A percentile compares a stretch with the other conserved stretches of the same genome.
These are phyloP conservation scores for Micractinium conductrix DNA, from an alignment of 139 green algal species.

Conservation along the genomic window DNA sequence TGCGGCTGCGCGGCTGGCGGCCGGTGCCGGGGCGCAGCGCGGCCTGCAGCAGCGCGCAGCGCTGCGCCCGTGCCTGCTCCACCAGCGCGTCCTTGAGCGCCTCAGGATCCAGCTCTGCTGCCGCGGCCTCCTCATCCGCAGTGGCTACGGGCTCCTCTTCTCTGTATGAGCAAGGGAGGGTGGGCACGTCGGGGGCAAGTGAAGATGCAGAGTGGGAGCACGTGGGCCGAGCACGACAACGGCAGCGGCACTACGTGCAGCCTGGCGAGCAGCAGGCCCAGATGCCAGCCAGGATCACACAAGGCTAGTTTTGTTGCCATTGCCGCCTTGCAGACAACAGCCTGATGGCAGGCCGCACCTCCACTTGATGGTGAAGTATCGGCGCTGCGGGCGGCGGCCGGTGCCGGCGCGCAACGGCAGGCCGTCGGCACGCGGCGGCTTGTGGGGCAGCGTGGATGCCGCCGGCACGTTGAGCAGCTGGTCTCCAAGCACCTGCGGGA, in stretches of 20 bases:
- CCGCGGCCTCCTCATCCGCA: neutral
- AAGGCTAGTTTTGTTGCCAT: too few species aligned
- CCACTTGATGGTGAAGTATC: slow-evolving; percentile 34
- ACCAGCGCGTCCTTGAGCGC: slow-evolving; percentile 44
- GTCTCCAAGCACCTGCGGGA: slow-evolving; percentile 6
- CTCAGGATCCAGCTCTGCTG: slow-evolving; percentile 29
- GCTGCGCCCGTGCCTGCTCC: slow-evolving; percentile 40
- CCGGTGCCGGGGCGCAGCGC: slow-evolving; percentile 12
- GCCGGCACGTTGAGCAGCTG: slow-evolving; percentile 11
- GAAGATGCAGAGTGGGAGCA: neutral
- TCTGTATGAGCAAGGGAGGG: too few species aligned
- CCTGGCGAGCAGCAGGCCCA: too few species aligned
- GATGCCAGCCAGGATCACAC: too few species aligned
- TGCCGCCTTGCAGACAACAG: too few species aligned
- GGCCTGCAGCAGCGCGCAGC: slow-evolving; percentile 6
- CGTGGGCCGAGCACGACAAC: too few species aligned
- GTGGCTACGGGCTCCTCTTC: neutral
- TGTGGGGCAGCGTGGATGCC: slow-evolving; percentile 3
- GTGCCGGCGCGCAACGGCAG: neutral
- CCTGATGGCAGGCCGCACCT: neutral
- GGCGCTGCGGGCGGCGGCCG: slow-evolving; percentile 16
- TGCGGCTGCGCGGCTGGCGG: slow-evolving; percentile 6
- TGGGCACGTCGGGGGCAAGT: neutral
- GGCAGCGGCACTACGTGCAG: too few species aligned
- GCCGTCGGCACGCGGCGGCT: slow-evolving; percentile 18